phyloP scores from a whole-genome alignment of 2,329 filamentous ascomycete species.

The Colletotrichum falcatum region DNA sequence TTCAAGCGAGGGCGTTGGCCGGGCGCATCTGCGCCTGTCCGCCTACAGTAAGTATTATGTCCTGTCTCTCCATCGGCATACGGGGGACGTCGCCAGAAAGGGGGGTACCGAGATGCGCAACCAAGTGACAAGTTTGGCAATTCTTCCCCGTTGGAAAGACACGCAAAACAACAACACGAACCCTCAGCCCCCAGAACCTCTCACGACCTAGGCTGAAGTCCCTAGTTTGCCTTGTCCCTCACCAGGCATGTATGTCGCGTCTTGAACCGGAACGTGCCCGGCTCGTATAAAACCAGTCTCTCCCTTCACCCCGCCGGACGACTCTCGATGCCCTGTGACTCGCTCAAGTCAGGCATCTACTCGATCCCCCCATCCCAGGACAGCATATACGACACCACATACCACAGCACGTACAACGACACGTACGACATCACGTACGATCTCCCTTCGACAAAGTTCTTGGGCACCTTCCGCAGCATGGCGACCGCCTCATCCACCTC shows the following conservation, averaged over 20 bases:
- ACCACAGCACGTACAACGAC: no score
- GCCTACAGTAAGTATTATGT: background rate
- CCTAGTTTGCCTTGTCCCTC: background rate
- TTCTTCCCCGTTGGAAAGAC: background rate
- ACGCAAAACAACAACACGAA: background rate
- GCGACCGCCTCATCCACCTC: background rate
- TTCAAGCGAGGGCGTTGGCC: conserved; percentile 4
- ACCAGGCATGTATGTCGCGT: background rate
- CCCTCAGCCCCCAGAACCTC: background rate
- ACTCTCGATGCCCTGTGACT: conserved; percentile 32
- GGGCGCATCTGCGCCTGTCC: conserved; percentile 19
- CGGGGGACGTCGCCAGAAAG: background rate
- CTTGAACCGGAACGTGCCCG: background rate
- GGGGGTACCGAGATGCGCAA: background rate
- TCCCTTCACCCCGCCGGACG: conserved; percentile 39
- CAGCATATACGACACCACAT: conserved; percentile 4
- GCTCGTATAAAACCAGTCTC: conserved; percentile 14
- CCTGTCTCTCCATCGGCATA: background rate
- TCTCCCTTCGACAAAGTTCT: conserved; percentile 33
- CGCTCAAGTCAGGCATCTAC: conserved; percentile 1
- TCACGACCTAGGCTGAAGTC: background rate
- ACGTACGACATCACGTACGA: no score
- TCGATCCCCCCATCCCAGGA: background rate
- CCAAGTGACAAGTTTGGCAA: background rate
- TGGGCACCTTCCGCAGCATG: conserved; percentile 31